Base-by-base conservation (phyloP, 495 filamentous ascomycete species). In the Penicillium paxilli region DNA sequence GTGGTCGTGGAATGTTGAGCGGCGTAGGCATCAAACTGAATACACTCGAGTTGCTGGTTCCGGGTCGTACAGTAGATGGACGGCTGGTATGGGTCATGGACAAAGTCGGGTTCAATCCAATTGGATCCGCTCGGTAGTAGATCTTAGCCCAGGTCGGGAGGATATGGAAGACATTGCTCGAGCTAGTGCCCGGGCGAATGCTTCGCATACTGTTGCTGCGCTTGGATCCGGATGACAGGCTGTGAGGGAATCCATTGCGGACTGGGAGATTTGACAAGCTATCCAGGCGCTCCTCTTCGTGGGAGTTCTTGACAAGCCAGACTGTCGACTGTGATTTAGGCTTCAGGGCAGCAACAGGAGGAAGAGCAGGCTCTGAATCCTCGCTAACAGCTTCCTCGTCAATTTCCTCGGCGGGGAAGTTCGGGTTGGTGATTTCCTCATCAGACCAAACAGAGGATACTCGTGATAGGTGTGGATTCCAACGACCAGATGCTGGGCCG, bases 381-480 rank as follows among this genome's bases (percentile, higher is more conserved):
- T 45, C 24, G 5, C 10, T 48, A 3, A 10, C 38, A 24, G 21
- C 47, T 6, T 47, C 49, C 4, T 26, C 22, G 9, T 25, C 44
- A 3, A 23, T 37, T 4, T 33, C 54, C n/a, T 50, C 47, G 3
- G 24, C 33, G 2, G 49, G 7, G 16, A 30, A 40, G 10, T 12
- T 12, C 28, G 35, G 41, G 21, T 56, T 55, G 4, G 51, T 7
- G 10, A 53, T 26, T 16, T 62, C 64, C 49, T 78, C 77, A n/a
- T 68, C 70, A 3, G 74, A 78, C 71, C 83, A 83, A 51, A 86
- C 83, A 19, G 88, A 90, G 47, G 81, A 79, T 24, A 91, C 86
- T 16, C 87, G 86, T 17, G 88, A 90, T 11, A 92, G 77, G 64
- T 88, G 85, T 60, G 87, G 85, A 66, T 87, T 89, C 82, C 87